Percentiles rank a stretch among this genome's conserved stretches.
phyloP scores from a whole-genome alignment of 2,329 filamentous ascomycete species.

The Claviceps digitariae region DNA sequence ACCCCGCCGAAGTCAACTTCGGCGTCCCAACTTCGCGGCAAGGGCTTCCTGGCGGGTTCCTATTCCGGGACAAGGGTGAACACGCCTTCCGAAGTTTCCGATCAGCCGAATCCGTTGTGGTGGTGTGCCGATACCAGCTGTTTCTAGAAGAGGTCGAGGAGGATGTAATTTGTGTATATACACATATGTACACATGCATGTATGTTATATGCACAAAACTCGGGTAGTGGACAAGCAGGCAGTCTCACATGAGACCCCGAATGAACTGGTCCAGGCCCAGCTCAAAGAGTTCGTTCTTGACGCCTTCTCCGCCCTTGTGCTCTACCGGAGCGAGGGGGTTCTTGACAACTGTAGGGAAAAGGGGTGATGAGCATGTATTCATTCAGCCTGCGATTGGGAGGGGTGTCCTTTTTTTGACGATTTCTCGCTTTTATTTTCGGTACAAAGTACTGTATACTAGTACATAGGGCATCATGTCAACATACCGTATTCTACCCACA shows the following conservation, averaged over 20 bases:
- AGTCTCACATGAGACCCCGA: conserved; percentile 43
- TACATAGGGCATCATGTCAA: no score
- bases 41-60: no score
- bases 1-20: no score
- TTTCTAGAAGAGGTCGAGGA: background rate
- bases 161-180: no score
- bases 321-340: conserved; percentile 56
- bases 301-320: conserved; percentile 54
- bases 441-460: no score
- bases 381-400: background rate
- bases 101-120: background rate
- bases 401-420: background rate
- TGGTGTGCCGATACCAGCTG: background rate
- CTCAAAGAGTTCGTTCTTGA: conserved; percentile 59
- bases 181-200: no score
- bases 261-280: conserved; percentile 67
- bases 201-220: background rate
- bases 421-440: no score
- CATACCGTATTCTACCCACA: conserved; percentile 89
- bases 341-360: conserved; percentile 43
- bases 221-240: background rate
- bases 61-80: background rate
- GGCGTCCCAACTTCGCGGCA: background rate
- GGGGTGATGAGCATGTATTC: no score
- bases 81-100: background rate